A percentile compares a stretch with the other conserved stretches of the same genome.
Evolutionary conservation across 2,329 filamentous ascomycete genomes (phyloP).

Genomic region (Diaporthe citrichinensis): DNA sequence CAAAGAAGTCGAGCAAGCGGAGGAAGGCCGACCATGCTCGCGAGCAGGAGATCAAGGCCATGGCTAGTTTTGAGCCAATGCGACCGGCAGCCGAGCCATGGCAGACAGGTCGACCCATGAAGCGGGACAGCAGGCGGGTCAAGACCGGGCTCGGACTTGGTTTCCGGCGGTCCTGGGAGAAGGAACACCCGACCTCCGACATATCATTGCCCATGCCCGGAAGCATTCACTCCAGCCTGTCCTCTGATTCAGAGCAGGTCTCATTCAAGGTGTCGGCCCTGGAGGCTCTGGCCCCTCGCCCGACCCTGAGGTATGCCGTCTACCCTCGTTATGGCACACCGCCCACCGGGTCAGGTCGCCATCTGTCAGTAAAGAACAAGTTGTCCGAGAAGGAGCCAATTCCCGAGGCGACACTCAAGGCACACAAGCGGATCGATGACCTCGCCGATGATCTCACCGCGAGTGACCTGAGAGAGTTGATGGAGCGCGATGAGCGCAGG

Average conservation of each 20-base stretch:
- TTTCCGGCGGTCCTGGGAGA: conserved; percentile 60
- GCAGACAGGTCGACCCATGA: conserved; percentile 71
- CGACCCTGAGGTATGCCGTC: conserved; percentile 82
- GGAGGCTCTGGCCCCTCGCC: conserved; percentile 86
- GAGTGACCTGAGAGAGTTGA: conserved; percentile 84
- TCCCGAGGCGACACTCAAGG: conserved; percentile 72
- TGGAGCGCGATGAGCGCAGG: conserved; percentile 89
- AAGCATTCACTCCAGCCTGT: conserved; percentile 83
- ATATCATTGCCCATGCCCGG: conserved; percentile 81
- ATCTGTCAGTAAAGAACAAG: conserved; percentile 49
- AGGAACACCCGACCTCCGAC: conserved; percentile 75
- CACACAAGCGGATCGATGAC: conserved; percentile 75
- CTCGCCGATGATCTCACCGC: conserved; percentile 90
- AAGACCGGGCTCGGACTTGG: conserved; percentile 65
- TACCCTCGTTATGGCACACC: conserved; percentile 69
- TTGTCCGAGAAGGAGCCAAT: conserved; percentile 66
- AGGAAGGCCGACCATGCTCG: conserved; percentile 81
- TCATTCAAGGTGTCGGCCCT: conserved; percentile 86
- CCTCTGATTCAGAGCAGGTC: conserved; percentile 79
- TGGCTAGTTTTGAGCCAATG: conserved; percentile 79
- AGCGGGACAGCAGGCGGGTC: conserved; percentile 76
- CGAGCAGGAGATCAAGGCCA: conserved; percentile 89
- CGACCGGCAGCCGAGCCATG: conserved; percentile 73
- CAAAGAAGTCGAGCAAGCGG: conserved; percentile 83
- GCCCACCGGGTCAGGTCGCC: conserved; percentile 29